Conservation (phyloP, 2,329 filamentous ascomycete genomes). For the Ceratocystis ficicola region DNA sequence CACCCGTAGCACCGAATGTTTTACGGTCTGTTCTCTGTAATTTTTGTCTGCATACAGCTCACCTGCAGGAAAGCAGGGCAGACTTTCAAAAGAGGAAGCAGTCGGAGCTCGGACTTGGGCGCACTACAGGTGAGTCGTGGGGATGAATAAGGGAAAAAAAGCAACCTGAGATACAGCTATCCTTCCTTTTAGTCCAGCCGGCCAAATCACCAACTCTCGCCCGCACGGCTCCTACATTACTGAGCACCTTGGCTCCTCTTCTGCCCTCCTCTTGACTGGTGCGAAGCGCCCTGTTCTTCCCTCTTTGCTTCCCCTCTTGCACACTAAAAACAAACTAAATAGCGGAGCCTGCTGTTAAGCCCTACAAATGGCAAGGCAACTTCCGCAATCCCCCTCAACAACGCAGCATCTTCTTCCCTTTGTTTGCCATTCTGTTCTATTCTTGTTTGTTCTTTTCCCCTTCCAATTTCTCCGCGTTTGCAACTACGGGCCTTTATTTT, state of each 20-base stretch:
- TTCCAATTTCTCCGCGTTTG: neutral
- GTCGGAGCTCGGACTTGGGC: neutral
- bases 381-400: neutral
- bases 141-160: neutral
- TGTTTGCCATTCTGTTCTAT: neutral
- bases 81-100: neutral
- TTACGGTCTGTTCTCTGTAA: neutral
- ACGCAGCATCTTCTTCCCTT: neutral
- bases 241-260: neutral
- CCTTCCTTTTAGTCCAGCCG: no score
- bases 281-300: neutral
- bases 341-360: neutral
- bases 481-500: neutral
- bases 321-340: neutral
- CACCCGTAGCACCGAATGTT: neutral
- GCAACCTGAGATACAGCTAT: neutral
- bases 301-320: neutral
- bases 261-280: neutral
- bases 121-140: neutral
- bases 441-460: neutral
- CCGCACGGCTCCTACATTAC: neutral
- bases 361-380: neutral
- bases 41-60: neutral
- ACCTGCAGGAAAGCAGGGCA: slow-evolving; percentile 1
- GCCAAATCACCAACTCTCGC: neutral